These are phyloP conservation scores for Raffaelea ambrosiae DNA, from an alignment of 2,329 filamentous ascomycete genomes.

Conservation along the genomic window DNA sequence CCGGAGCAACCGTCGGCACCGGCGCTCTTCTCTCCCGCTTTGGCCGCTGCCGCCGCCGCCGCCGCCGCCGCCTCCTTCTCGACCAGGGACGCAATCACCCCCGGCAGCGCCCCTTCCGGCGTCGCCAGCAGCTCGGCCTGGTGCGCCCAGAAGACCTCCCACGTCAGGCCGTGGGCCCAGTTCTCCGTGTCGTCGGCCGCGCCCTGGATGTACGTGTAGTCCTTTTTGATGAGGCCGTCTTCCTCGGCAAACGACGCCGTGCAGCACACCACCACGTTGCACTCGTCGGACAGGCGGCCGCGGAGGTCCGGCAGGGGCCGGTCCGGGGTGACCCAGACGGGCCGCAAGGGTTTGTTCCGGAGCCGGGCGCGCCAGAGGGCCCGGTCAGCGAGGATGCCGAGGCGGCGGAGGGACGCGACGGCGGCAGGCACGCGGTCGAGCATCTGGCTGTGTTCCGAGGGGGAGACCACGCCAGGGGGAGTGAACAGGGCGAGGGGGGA, in stretches of 20 bases:
- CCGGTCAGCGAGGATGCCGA: conserved; percentile 45
- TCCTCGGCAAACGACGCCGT: conserved; percentile 70
- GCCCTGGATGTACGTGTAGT: conserved; percentile 80
- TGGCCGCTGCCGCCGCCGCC: not conserved
- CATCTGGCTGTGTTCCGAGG: conserved; percentile 75
- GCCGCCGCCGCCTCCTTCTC: conserved; percentile 11
- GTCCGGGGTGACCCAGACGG: conserved; percentile 60
- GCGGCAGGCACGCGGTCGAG: conserved; percentile 49
- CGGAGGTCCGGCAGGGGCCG: conserved; percentile 26
- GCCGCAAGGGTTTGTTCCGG: conserved; percentile 63
- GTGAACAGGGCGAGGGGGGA: conserved; percentile 49
- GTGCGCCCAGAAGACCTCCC: conserved; percentile 71
- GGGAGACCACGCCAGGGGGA: conserved; percentile 62
- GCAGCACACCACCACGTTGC: conserved; percentile 71
- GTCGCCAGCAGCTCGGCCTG: conserved; percentile 49
- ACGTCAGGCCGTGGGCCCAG: conserved; percentile 77
- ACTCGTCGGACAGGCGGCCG: conserved; percentile 31
- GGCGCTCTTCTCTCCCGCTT: not conserved
- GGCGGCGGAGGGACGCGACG: conserved; percentile 37
- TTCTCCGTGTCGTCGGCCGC: conserved; percentile 92
- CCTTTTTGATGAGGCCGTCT: conserved; percentile 54
- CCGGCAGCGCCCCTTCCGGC: conserved; percentile 54
- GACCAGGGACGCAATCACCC: conserved; percentile 38
- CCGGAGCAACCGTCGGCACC: not conserved
- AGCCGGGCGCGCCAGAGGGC: conserved; percentile 26